Evolutionary conservation across 176 grass and related monocot genomes (phyloP), one percentile per base, ranked within the genome.

Genomic region (Lolium perenne): DNA sequence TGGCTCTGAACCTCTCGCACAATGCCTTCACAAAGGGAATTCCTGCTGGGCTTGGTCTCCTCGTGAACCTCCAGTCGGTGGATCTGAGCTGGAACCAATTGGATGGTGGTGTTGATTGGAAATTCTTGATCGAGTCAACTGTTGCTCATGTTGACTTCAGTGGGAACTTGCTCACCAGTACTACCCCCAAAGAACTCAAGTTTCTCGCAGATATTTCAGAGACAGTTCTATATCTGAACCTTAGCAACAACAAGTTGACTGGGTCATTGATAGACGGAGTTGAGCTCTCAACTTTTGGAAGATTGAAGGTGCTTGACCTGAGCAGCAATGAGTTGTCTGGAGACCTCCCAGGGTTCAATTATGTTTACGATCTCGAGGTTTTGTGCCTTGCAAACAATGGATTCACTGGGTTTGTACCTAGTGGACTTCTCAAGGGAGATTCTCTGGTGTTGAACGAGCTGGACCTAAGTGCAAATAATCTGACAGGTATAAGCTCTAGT

Each of bases 301-400:
- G 83, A 48, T 77, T 99, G 77, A 99, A 99, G 77, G 94, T 99
- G 79, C 84, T 99, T 88, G 97, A 99, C 93, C 78, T 99, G 45
- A 96, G 97, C 76, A 90, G 91, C 77, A 99, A 99, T 83, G 87
- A 84, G 71, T 81, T 99, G 60, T 92, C 82, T 32, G 97, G 97
- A 32, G 97, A 99, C 67, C 89, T 99, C 10, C 97, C 97, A n/a
- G 97, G 97, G 22, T 99, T 99, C 87, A 94, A 99, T 89, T 99
- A 99, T 94, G 94, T 99, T 7, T 99, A 99, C 65, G 97, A 99
- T 87, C 94, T 99, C 0, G 97, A 99, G 86, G 87, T 96, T 91
- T 76, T 99, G 80, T 87, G 94, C 56, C 86, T 99, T 5, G 90
- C 86, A 64, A 94, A 91, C 83, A 99, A 99, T 67, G 89, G 59